These are phyloP conservation scores for Paradendryphiella salina DNA, from an alignment of 2,329 filamentous ascomycete genomes.

Conservation along the genomic window DNA sequence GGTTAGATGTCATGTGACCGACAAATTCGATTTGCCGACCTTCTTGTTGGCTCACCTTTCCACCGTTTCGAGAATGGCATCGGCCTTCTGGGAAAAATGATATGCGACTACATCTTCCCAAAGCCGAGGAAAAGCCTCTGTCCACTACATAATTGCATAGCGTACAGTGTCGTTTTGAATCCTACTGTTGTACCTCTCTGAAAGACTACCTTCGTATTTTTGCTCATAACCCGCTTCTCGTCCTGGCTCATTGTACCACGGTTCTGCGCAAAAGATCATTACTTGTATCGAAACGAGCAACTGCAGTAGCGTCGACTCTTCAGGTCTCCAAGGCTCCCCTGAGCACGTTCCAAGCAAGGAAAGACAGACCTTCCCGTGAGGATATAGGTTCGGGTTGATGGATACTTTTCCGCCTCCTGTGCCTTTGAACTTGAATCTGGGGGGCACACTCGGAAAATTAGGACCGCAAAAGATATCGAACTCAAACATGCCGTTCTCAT, in stretches of 20 bases:
- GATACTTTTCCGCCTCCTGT: conserved; percentile 48
- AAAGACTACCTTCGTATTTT: conserved; percentile 1
- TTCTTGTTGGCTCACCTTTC: conserved; percentile 21
- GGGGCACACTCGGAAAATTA: conserved; percentile 52
- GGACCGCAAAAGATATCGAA: conserved; percentile 56
- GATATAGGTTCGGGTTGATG: conserved; percentile 60
- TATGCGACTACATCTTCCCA: conserved; percentile 32
- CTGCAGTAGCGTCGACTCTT: conserved; percentile 56
- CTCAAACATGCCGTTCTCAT: conserved; percentile 59
- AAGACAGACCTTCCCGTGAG: conserved; percentile 49
- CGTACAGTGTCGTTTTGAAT: conserved; percentile 35
- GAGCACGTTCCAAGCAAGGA: conserved; percentile 45
- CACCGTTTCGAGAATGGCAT: conserved; percentile 29
- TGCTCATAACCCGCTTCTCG: conserved; percentile 20
- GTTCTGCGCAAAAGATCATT: conserved; percentile 60
- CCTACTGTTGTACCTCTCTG: conserved; percentile 33
- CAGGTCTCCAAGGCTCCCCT: conserved; percentile 53
- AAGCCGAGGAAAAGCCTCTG: conserved; percentile 23
- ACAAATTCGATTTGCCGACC: too few species aligned
- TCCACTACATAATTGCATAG: conserved; percentile 42
- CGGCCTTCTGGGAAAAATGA: conserved; percentile 34
- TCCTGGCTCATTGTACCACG: conserved; percentile 60
- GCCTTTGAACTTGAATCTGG: conserved; percentile 51
- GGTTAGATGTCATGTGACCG: not conserved
- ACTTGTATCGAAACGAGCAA: conserved; percentile 61